phyloP scores from a whole-genome alignment of 2,329 filamentous ascomycete genomes.

The Alternaria gansuensis region DNA sequence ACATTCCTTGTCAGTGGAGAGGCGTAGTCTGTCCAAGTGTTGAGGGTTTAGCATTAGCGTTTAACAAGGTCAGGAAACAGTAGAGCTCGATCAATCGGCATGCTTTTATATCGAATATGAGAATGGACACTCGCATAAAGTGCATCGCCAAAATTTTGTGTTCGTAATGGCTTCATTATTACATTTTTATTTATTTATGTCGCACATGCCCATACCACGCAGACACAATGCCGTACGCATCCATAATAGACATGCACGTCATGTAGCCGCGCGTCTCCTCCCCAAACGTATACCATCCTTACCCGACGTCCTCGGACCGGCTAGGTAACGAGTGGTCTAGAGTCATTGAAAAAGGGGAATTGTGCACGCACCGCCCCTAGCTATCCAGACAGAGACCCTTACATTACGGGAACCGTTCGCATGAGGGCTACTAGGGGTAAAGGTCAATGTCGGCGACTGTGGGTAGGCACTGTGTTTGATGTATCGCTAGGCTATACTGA shows the following conservation, averaged over 20 bases:
- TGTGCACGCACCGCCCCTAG: conserved; percentile 20
- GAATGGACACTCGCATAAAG: background rate
- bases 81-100: background rate
- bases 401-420: conserved; percentile 13
- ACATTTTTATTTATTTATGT: conserved; percentile 9
- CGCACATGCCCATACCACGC: conserved; percentile 5
- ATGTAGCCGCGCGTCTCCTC: conserved; percentile 9
- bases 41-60: conserved; percentile 2
- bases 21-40: background rate
- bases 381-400: conserved; percentile 7
- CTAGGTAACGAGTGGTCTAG: conserved; percentile 14
- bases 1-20: background rate
- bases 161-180: background rate
- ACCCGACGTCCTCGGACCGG: conserved; percentile 21
- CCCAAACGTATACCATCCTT: conserved; percentile 19
- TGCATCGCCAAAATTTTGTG: background rate
- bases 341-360: background rate
- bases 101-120: background rate
- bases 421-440: conserved; percentile 16
- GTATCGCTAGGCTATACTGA: conserved; percentile 64
- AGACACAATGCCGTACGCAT: background rate
- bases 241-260: conserved; percentile 2
- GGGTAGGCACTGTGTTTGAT: conserved; percentile 45
- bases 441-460: conserved; percentile 39
- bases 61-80: background rate